Base-by-base conservation (phyloP, 768 basidiomycete species). In the Pleurotus tuber-regium region DNA sequence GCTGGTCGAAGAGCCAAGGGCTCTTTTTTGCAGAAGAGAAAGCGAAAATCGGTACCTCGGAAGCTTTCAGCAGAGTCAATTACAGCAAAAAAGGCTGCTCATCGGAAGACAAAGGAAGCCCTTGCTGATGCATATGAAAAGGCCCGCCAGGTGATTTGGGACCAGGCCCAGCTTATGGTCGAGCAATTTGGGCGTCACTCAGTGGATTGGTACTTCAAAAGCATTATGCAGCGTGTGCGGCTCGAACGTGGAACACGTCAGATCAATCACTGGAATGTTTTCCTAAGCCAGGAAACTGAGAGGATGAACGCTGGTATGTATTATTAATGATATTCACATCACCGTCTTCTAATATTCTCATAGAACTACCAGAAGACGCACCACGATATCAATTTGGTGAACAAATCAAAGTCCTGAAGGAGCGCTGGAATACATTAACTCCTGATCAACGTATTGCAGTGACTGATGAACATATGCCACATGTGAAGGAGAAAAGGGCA, bases 371-470 rank as follows among this genome's bases (percentile, higher is more conserved):
- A 23, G 38, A 52, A 29, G 29, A 12, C 25, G 18, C 18, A 31
- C 14, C 19, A 55, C 30, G 16, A 55, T 14, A 11, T 41, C n/a
- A 41, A n/a, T 9, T 36, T 31, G 16, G 40, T 35, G 14, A 19
- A 26, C 11, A 16, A 2, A 7, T 33, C 9, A 43, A 53, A 36
- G 47, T 55, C 36, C 43, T 43, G 11, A 30, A 24, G 14, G 29
- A 11, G 33, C 19, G 16, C 21, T 55, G 54, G 54, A 43, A 40
- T 16, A 31, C 26, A 18, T 44, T 55, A 51, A 43, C 42, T 6
- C 21, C 36, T 12, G 50, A 31, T n/a, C 51, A 55, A 39, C 14
- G 39, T 42, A 28, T 26, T 14, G 44, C 26, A 16, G 41, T 43
- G 7, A 46, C 54, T 16, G 26, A 26, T n/a, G 51, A 55, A 14